These are phyloP conservation scores for Cordyceps tenuipes DNA, from an alignment of 2,329 filamentous ascomycete genomes.

Conservation along the genomic window DNA sequence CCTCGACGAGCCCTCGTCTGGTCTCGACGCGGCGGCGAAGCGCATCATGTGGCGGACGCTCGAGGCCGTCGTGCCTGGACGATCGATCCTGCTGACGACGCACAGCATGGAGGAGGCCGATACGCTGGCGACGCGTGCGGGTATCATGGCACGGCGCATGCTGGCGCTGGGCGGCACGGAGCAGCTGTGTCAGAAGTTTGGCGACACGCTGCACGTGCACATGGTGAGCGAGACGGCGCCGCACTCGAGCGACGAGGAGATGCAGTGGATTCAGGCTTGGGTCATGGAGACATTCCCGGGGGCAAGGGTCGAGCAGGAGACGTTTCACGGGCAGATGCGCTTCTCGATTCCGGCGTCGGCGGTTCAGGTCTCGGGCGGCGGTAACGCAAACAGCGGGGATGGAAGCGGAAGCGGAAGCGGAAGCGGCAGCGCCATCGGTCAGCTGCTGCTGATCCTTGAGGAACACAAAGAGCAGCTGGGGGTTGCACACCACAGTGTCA, in stretches of 20 bases:
- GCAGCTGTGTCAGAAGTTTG: conserved; percentile 59
- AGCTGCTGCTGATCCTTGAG: conserved; percentile 63
- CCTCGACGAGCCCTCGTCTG: conserved; percentile 65
- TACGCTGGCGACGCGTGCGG: conserved; percentile 52
- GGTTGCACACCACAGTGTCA: conserved; percentile 73
- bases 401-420: conserved; percentile 13
- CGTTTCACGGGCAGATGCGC: conserved; percentile 25
- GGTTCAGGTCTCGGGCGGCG: conserved; percentile 15
- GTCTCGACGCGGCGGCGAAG: conserved; percentile 67
- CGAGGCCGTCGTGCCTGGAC: conserved; percentile 53
- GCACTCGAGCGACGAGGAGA: conserved; percentile 57
- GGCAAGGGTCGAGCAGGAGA: conserved; percentile 57
- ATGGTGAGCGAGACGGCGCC: conserved; percentile 64
- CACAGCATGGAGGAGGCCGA: conserved; percentile 79
- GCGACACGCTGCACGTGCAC: conserved; percentile 68
- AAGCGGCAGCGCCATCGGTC: conserved; percentile 46
- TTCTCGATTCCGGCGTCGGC: conserved; percentile 20
- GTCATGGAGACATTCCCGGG: conserved; percentile 48
- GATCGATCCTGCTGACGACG: conserved; percentile 64
- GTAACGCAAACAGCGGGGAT: not conserved
- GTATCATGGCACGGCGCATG: conserved; percentile 75
- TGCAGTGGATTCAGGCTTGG: conserved; percentile 55
- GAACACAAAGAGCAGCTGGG: conserved; percentile 56
- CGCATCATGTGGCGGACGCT: conserved; percentile 70
- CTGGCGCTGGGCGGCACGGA: conserved; percentile 67